These are phyloP conservation scores for Amylostereum chailletii DNA, from an alignment of 1,284 basidiomycete species.

Conservation along the genomic window DNA sequence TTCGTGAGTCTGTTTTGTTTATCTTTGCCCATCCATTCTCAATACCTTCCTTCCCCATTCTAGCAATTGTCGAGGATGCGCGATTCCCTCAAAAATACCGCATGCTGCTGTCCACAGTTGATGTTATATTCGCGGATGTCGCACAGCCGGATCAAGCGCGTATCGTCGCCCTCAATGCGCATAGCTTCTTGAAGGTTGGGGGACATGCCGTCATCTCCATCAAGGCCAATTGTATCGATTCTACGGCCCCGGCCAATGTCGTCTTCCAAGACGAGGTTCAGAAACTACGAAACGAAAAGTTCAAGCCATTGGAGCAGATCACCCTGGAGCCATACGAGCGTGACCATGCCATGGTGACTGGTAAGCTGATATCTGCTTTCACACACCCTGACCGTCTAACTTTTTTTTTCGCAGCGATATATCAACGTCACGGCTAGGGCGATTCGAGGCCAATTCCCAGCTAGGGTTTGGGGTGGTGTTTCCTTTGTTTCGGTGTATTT, in stretches of 20 bases:
- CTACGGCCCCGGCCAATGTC: slow-evolving; percentile 81
- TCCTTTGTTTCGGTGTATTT: slow-evolving; percentile 7
- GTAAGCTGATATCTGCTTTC: slow-evolving; percentile 19
- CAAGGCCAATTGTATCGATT: slow-evolving; percentile 99
- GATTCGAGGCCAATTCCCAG: neutral
- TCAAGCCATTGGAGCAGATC: slow-evolving; percentile 93
- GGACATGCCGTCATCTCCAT: slow-evolving; percentile 96
- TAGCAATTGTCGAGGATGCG: slow-evolving; percentile 96
- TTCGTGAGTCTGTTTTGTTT: slow-evolving; percentile 57
- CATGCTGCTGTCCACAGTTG: slow-evolving; percentile 89
- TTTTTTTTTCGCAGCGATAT: slow-evolving; percentile 26
- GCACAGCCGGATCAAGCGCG: slow-evolving; percentile 98
- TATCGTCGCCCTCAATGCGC: slow-evolving; percentile 89
- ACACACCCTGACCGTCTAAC: neutral
- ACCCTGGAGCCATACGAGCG: slow-evolving; percentile 82
- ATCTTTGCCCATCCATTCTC: slow-evolving; percentile 1
- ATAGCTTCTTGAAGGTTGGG: slow-evolving; percentile 93
- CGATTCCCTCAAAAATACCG: slow-evolving; percentile 92
- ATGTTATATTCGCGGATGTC: slow-evolving; percentile 97
- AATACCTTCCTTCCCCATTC: slow-evolving; percentile 3
- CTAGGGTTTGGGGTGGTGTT: neutral
- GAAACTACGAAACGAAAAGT: slow-evolving; percentile 69
- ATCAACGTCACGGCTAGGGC: slow-evolving; percentile 36
- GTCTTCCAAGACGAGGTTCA: slow-evolving; percentile 91
- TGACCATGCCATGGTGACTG: slow-evolving; percentile 80